Evolutionary conservation across 2,329 filamentous ascomycete species (phyloP).

Genomic region (Pestalotiopsis sp.): DNA sequence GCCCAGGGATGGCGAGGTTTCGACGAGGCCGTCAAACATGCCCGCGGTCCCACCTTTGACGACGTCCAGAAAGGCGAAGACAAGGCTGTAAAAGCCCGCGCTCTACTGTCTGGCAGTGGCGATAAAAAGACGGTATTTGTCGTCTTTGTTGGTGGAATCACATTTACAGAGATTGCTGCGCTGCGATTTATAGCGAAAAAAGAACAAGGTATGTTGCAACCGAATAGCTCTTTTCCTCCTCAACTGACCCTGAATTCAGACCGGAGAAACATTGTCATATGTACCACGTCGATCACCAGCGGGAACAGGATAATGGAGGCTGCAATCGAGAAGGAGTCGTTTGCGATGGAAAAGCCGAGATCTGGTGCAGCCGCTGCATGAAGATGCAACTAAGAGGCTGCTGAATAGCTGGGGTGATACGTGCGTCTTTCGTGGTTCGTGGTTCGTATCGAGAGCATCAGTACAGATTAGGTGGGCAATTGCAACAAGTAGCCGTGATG

Average conservation of each 20-base stretch:
- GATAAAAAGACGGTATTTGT: slow-evolving; percentile 86
- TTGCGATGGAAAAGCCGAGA: slow-evolving; percentile 44
- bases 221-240: slow-evolving; percentile 9
- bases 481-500: no score
- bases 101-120: slow-evolving; percentile 73
- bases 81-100: slow-evolving; percentile 83
- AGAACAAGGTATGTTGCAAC: slow-evolving; percentile 61
- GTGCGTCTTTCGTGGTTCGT: no score
- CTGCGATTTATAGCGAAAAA: slow-evolving; percentile 85
- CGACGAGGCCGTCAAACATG: slow-evolving; percentile 86
- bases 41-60: slow-evolving; percentile 86
- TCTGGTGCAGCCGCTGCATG: slow-evolving; percentile 15
- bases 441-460: no score
- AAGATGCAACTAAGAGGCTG: not conserved
- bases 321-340: slow-evolving; percentile 72
- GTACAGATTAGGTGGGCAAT: no score
- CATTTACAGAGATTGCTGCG: slow-evolving; percentile 93
- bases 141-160: slow-evolving; percentile 97
- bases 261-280: slow-evolving; percentile 83
- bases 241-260: slow-evolving; percentile 39
- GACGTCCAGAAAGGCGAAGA: slow-evolving; percentile 90
- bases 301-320: slow-evolving; percentile 87
- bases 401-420: not conserved
- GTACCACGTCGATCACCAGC: slow-evolving; percentile 87
- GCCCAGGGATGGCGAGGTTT: slow-evolving; percentile 90